These are phyloP conservation scores for Termitomyces titanicus DNA, from an alignment of 768 basidiomycete species.

Conservation along the genomic window DNA sequence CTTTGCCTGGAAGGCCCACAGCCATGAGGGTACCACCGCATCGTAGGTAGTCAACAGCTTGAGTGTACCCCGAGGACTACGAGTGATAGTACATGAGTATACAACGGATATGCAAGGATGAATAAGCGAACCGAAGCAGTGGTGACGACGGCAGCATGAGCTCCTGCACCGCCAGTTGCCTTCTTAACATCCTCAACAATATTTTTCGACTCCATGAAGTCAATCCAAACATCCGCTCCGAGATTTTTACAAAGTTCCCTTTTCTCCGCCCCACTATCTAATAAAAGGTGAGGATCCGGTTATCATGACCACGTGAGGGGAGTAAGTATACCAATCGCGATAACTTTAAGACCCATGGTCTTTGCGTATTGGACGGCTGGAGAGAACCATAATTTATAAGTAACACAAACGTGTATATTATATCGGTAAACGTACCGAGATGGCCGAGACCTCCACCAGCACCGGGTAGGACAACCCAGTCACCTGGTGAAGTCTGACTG, in stretches of 20 bases:
- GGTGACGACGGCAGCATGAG: constrained; percentile 67
- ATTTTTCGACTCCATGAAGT: constrained; percentile 68
- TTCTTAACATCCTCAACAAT: constrained; percentile 62
- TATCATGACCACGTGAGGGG: background rate
- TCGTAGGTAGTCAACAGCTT: constrained; percentile 75
- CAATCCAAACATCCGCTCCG: constrained; percentile 68
- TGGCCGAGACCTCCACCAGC: constrained; percentile 84
- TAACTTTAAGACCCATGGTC: constrained; percentile 72
- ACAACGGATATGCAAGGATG: background rate
- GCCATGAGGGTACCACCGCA: constrained; percentile 71
- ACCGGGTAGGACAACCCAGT: constrained; percentile 76
- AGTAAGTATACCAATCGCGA: constrained; percentile 55
- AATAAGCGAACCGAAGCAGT: constrained; percentile 39
- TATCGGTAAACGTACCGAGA: constrained; percentile 42
- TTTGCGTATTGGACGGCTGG: constrained; percentile 76
- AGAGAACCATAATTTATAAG: background rate
- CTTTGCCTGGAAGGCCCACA: constrained; percentile 71
- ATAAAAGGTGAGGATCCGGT: background rate
- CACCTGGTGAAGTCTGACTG: constrained; percentile 57
- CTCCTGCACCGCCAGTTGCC: constrained; percentile 63
- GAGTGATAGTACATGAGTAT: background rate
- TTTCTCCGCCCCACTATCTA: background rate
- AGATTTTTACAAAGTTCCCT: constrained; percentile 12
- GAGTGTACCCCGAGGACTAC: constrained; percentile 37
- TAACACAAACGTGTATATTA: background rate